Evolutionary conservation across 192 early-diverging fungal genomes (phyloP).

Genomic region (Coemansia sp.): DNA sequence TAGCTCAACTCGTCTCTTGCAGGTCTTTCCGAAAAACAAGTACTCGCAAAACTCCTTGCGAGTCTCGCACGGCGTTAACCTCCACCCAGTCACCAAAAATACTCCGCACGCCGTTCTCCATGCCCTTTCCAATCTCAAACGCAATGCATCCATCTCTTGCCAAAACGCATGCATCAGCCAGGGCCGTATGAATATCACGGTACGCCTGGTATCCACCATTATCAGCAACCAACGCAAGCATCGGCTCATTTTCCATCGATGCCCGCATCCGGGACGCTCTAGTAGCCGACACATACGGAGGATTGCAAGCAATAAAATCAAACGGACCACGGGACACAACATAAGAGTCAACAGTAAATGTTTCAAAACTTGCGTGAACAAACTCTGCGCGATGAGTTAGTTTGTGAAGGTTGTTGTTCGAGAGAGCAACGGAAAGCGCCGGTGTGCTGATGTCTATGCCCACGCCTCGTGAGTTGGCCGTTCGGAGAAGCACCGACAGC

Average conservation of each 20-base stretch:
- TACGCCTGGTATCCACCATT: constrained; percentile 68
- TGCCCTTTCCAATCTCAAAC: constrained; percentile 64
- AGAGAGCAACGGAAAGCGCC: constrained; percentile 56
- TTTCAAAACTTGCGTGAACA: constrained; percentile 48
- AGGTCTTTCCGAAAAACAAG: constrained; percentile 48
- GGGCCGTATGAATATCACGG: constrained; percentile 30
- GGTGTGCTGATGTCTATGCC: constrained; percentile 66
- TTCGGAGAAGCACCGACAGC: constrained; percentile 56
- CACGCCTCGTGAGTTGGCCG: constrained; percentile 44
- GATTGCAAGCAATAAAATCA: constrained; percentile 72
- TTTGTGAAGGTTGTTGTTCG: constrained; percentile 50
- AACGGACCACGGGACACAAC: constrained; percentile 34
- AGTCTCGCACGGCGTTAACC: constrained; percentile 45
- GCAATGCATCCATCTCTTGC: constrained; percentile 34
- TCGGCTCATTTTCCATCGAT: constrained; percentile 61
- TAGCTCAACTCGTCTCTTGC: no score
- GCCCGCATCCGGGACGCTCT: constrained; percentile 35
- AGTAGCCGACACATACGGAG: constrained; percentile 63
- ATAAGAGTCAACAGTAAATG: constrained; percentile 26
- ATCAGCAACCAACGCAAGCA: constrained; percentile 63
- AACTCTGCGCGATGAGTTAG: constrained; percentile 41
- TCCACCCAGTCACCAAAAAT: constrained; percentile 57
- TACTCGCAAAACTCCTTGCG: constrained; percentile 60
- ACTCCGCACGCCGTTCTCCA: constrained; percentile 54
- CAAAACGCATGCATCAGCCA: constrained; percentile 42